Evolutionary conservation across 805 yeast species (phyloP), one percentile per base, ranked within the genome.

Genomic region (Yarrowia keelungensis): DNA sequence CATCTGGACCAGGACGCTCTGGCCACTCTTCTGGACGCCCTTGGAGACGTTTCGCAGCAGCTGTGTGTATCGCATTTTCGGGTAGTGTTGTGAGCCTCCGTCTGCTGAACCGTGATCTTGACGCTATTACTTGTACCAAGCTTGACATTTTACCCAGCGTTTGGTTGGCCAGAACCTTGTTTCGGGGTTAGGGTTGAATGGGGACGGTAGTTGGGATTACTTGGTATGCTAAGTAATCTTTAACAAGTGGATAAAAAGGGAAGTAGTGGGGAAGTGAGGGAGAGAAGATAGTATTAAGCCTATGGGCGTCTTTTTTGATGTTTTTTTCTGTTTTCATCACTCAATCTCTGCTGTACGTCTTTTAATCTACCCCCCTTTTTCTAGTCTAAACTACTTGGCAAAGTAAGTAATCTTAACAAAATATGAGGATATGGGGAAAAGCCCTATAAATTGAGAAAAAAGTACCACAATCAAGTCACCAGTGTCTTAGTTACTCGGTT

Each of bases 1-100:
- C 67, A 62, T 49, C 67, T 62, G 67, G 32, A 62, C 67, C 46
- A 62, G 67, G 56, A 62, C 67, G 56, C 67, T 62, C 67, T 62
- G 56, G 56, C 67, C 67, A 45, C 65, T 59, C 65, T 59, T 59
- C 65, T 59, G 65, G 51, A 59, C 65, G 32, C 65, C 65, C 67
- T 62, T 47, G 54, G 54, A 49, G 56, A 49, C 67, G 47, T 62
- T 62, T 62, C 67, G 67, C 67, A 62, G 56, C 56, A 62, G 56
- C 67, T 49, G 54, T 47, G 67, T 62, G 67, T 47, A 47, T 62
- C 56, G 67, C 67, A 62, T 62, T 39, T 49, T 36, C 46, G 42
- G 41, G 41, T n/a, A 15, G 51, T 45, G 36, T 15, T 32, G 19
- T 39, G 61, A 22, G 41, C 41, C 50, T 45, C 51, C 51, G 16